Conservation (phyloP, 441 rosid species). For the Pelargonium myrrhifolium region DNA sequence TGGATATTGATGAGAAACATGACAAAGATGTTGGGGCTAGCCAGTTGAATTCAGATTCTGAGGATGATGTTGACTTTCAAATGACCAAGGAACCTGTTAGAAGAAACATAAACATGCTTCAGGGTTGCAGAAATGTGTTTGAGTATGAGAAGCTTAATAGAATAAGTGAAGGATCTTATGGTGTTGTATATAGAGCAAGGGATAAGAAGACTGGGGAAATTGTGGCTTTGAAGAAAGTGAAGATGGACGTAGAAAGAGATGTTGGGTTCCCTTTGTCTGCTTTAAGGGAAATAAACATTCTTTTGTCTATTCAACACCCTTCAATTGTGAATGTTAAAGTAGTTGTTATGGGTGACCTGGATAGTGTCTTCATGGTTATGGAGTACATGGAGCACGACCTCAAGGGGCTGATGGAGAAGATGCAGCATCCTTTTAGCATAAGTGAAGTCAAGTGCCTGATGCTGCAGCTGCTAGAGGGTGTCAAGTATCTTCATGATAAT, state of each 20-base stretch:
- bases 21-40: not conserved
- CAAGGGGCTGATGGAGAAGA: conserved; percentile 55
- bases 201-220: conserved; percentile 62
- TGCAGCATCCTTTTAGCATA: conserved; percentile 67
- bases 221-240: conserved; percentile 84
- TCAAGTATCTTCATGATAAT: conserved; percentile 76
- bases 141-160: conserved; percentile 66
- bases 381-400: conserved; percentile 88
- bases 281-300: conserved; percentile 77
- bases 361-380: conserved; percentile 79
- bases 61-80: not conserved
- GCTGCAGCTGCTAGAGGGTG: conserved; percentile 72
- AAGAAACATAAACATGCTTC: conserved; percentile 47
- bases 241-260: conserved; percentile 43
- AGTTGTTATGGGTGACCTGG: conserved; percentile 56
- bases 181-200: conserved; percentile 73
- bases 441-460: conserved; percentile 84
- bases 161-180: conserved; percentile 85
- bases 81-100: conserved; percentile 24
- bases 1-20: not conserved
- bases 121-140: conserved; percentile 57
- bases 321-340: conserved; percentile 68
- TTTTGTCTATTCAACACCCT: conserved; percentile 59
- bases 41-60: conserved; percentile 13
- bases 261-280: conserved; percentile 75